These are phyloP conservation scores for Xylaria nigripes DNA, from an alignment of 495 filamentous ascomycete genomes.

Conservation along the genomic window DNA sequence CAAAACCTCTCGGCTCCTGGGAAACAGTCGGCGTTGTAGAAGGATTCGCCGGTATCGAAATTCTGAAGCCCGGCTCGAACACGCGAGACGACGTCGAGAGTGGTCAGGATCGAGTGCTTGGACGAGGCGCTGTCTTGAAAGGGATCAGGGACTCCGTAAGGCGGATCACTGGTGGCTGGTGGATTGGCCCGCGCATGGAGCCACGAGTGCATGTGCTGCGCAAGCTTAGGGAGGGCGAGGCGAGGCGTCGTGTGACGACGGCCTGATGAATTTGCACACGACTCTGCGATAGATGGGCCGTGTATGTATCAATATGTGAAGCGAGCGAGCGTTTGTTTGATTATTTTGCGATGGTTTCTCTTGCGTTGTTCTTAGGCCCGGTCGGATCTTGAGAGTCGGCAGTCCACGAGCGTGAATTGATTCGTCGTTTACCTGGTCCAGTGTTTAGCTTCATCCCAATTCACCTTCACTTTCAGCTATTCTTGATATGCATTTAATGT, in stretches of 20 bases:
- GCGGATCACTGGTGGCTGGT: constrained; percentile 49
- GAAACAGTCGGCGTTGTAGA: constrained; percentile 57
- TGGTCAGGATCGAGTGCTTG: constrained; percentile 26
- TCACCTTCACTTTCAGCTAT: too few relatives aligned
- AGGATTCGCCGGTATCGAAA: constrained; percentile 61
- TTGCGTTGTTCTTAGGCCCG: too few relatives aligned
- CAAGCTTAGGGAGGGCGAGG: constrained; percentile 32
- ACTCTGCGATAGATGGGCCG: background rate
- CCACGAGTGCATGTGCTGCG: constrained; percentile 51
- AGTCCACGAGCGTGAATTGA: too few relatives aligned
- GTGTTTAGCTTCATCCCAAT: too few relatives aligned
- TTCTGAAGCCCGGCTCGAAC: constrained; percentile 44
- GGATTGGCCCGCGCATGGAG: constrained; percentile 53
- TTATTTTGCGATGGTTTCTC: background rate
- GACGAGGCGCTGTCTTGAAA: constrained; percentile 26
- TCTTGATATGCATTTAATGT: too few relatives aligned
- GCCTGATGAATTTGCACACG: constrained; percentile 9
- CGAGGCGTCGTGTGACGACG: constrained; percentile 19
- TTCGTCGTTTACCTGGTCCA: too few relatives aligned
- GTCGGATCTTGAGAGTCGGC: too few relatives aligned
- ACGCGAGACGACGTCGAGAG: constrained; percentile 17
- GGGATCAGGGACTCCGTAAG: constrained; percentile 24
- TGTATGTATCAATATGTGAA: background rate
- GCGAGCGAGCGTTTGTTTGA: background rate
- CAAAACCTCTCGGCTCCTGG: constrained; percentile 52